These are phyloP conservation scores for Fusarium miscanthi DNA, from an alignment of 2,329 filamentous ascomycete genomes.

Conservation along the genomic window DNA sequence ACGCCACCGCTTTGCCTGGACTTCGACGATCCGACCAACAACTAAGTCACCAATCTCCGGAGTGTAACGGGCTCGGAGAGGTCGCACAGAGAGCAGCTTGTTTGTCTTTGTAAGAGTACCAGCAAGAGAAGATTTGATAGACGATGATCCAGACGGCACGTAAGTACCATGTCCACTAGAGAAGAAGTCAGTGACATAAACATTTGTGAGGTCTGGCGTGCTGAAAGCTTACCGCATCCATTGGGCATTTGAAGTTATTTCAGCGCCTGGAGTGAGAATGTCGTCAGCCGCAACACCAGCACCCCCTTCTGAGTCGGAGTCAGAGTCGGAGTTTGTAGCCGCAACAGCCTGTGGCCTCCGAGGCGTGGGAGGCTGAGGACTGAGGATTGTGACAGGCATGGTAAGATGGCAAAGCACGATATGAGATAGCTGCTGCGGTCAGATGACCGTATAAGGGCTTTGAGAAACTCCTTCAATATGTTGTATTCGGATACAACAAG, in stretches of 20 bases:
- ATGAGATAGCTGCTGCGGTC: neutral
- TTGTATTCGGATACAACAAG: neutral
- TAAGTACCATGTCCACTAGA: conserved; percentile 92
- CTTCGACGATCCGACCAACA: conserved; percentile 91
- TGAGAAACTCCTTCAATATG: neutral
- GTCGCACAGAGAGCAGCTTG: conserved; percentile 92
- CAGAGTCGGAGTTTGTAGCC: conserved; percentile 51
- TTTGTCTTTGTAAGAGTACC: conserved; percentile 94
- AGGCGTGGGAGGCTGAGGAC: conserved; percentile 52
- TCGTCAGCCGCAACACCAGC: conserved; percentile 58
- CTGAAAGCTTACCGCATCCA: conserved; percentile 80
- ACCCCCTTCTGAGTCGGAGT: conserved; percentile 59
- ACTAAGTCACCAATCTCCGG: conserved; percentile 97
- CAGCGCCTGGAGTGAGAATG: conserved; percentile 89
- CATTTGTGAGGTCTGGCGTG: conserved; percentile 2
- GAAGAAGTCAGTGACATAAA: conserved; percentile 11
- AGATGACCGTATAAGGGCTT: neutral
- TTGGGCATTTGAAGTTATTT: conserved; percentile 91
- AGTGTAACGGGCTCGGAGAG: conserved; percentile 90
- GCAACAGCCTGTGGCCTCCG: conserved; percentile 32
- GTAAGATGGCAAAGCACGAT: conserved; percentile 22
- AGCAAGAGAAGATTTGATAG: conserved; percentile 89
- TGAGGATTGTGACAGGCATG: conserved; percentile 63
- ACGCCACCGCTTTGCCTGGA: conserved; percentile 93
- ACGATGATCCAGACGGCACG: conserved; percentile 67